phyloP scores from a whole-genome alignment of 345 rosid species.

The Punica granatum region DNA sequence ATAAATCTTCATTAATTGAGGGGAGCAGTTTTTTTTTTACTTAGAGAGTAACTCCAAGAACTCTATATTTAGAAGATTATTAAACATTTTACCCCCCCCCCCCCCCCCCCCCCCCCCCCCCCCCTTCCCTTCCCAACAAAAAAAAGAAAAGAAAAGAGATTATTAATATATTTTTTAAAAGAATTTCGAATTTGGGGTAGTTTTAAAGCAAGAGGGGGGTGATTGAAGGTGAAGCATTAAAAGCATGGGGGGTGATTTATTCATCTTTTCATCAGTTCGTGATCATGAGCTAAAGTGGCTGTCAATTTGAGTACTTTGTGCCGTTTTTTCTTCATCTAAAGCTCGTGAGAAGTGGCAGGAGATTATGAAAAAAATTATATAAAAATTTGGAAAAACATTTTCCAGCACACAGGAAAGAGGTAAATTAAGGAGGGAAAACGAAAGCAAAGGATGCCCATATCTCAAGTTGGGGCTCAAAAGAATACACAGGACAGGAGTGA shows the following conservation, averaged over 20 bases:
- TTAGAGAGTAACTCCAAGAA: no score
- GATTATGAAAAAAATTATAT: no score
- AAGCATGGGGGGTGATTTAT: neutral
- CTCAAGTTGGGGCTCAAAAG: constrained; percentile 1
- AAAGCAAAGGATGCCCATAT: neutral
- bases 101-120: no score
- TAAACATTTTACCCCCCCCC: no score
- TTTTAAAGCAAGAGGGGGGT: no score
- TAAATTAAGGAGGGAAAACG: neutral
- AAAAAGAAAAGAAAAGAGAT: no score
- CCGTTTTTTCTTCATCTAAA: neutral
- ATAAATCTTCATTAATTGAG: neutral
- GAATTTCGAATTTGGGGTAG: neutral
- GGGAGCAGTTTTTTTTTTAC: neutral
- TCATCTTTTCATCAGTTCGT: neutral
- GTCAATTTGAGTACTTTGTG: constrained; percentile 1
- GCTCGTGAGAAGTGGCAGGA: constrained; percentile 1
- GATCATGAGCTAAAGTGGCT: neutral
- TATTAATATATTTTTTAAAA: no score
- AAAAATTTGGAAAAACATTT: no score
- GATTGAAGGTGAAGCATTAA: neutral
- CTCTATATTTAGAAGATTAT: no score
- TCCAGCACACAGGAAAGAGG: neutral
- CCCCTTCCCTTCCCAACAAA: no score
- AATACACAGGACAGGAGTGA: no score